Base-by-base conservation (phyloP, 169 alveolate genomes). In the Cystoisospora suis region DNA sequence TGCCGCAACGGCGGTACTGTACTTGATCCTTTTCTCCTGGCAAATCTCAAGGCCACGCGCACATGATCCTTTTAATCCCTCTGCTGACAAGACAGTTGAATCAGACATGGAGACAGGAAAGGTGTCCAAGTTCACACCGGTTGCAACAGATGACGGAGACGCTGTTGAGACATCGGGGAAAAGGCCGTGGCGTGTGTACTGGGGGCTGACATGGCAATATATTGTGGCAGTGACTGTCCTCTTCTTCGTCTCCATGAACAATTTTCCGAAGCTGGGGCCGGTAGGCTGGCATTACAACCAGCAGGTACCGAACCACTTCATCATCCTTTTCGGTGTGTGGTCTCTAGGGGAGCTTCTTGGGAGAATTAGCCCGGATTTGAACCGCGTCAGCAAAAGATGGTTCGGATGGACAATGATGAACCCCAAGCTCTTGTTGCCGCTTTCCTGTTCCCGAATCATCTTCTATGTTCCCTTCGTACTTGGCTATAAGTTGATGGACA, bases 201-300 rank as follows among this genome's bases (percentile, higher is more conserved):
- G 5, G 7, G 56, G 1, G 32, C 34, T 40, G 4, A 29, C 70
- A 29, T 20, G 27, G 77, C 75, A 42, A 40, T n/a, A 49, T 4
- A 29, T 58, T 1, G 2, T 72, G 59, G 49, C 58, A 23, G 49
- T 87, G 36, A 56, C 49, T 36, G n/a, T 45, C 0, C 20, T 34
- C 4, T 87, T 70, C 77, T 87, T 87, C 75, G 32, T 87, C 58
- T 47, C 91, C 0, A 27, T 58, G 38, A 87, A 87, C 58, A 53
- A 56, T 1, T 87, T 87, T 77, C 91, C 91, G 32, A 45, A 61
- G 17, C 61, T 87, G 3, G 91, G 91, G 5, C 91, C 91, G 29
- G 49, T 72, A 27, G 72, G 59, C 36, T 87, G 91, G 91, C 12
- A 46, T 12, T 69, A 58, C 56, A 46, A 45, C 15, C 40, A 53